A percentile compares a stretch with the other conserved stretches of the same genome.
These are phyloP conservation scores for Macrolepiota dolichaula DNA, from an alignment of 768 basidiomycete genomes.

Conservation along the genomic window DNA sequence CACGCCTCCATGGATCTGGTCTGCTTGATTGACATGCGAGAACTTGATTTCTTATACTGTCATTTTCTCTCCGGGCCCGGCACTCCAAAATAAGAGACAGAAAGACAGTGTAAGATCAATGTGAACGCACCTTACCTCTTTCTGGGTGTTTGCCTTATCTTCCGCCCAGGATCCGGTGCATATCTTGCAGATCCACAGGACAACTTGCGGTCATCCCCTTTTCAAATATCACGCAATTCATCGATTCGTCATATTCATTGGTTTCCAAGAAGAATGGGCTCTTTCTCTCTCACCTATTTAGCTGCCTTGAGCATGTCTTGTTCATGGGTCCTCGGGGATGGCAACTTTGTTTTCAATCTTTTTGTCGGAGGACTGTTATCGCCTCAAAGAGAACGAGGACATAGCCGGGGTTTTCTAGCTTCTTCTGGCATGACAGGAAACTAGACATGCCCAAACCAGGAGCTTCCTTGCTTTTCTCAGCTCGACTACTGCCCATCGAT, in stretches of 20 bases:
- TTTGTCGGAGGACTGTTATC: not conserved
- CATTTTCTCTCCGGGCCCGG: constrained; percentile 1
- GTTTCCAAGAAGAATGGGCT: too few relatives aligned
- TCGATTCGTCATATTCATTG: too few relatives aligned
- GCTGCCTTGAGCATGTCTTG: too few relatives aligned
- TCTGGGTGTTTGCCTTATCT: too few relatives aligned
- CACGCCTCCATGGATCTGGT: constrained; percentile 5
- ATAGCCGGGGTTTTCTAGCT: constrained; percentile 14
- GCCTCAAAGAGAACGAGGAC: not conserved
- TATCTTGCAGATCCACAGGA: too few relatives aligned
- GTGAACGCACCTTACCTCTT: too few relatives aligned
- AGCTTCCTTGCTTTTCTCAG: constrained; percentile 28
- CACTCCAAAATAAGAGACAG: not conserved
- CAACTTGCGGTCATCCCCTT: too few relatives aligned
- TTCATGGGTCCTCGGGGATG: too few relatives aligned
- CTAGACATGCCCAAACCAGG: constrained; percentile 31
- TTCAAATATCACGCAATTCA: too few relatives aligned
- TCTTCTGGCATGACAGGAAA: constrained; percentile 49
- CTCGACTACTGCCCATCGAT: constrained; percentile 15
- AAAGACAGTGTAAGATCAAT: not conserved
- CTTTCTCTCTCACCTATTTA: too few relatives aligned
- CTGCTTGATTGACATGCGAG: not conserved
- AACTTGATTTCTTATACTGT: not conserved
- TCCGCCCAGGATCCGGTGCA: too few relatives aligned
- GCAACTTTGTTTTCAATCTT: not conserved